Conservation (phyloP, 495 filamentous ascomycete species). For the Aspergillus carlsbadensis region DNA sequence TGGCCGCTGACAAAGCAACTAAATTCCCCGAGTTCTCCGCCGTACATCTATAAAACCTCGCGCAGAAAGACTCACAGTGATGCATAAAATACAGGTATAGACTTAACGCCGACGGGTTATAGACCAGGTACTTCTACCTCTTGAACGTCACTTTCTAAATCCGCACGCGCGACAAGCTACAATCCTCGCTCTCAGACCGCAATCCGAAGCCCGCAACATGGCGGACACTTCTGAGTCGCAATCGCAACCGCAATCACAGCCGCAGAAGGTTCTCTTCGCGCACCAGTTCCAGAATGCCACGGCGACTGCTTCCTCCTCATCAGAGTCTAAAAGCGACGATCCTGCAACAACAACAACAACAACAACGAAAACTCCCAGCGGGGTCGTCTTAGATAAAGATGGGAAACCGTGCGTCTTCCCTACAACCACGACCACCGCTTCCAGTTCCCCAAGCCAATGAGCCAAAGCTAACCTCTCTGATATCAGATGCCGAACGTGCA, state of each 20-base stretch:
- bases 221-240: conserved; percentile 9
- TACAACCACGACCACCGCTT: background rate
- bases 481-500: conserved; percentile 87
- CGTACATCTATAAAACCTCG: background rate
- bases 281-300: conserved; percentile 17
- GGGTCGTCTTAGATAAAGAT: conserved; percentile 84
- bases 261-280: conserved; percentile 9
- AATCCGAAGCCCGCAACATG: background rate
- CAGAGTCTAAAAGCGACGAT: conserved; percentile 24
- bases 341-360: conserved; percentile 31
- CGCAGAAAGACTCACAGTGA: no score
- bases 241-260: conserved; percentile 8
- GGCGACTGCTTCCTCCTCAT: conserved; percentile 24
- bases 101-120: background rate
- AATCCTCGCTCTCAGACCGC: background rate
- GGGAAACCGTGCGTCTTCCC: conserved; percentile 81
- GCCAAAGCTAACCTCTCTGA: background rate
- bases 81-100: background rate
- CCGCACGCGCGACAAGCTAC: background rate
- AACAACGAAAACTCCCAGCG: conserved; percentile 62
- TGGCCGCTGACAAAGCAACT: conserved; percentile 16
- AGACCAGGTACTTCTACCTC: background rate
- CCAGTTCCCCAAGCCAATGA: no score
- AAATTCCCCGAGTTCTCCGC: background rate
- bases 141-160: no score